These are phyloP conservation scores for Vitis amurensis DNA, from an alignment of 164 flowering plant species.

Conservation along the genomic window DNA sequence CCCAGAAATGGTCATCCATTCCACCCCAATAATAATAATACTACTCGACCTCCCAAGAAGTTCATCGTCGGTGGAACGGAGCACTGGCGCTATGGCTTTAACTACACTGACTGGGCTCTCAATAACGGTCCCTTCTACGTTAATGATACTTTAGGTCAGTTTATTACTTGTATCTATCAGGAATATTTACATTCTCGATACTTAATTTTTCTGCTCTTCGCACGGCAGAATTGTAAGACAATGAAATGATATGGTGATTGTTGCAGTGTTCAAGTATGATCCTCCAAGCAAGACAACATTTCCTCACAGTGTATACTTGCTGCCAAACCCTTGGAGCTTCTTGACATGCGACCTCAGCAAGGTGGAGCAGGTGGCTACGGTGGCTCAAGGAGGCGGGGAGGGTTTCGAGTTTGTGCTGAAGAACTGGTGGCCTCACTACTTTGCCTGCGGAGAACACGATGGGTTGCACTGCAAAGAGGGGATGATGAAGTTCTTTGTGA, in stretches of 20 bases:
- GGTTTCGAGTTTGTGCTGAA: conserved; percentile 37
- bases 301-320: conserved; percentile 41
- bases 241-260: neutral
- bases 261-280: conserved; percentile 41
- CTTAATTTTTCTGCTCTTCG: too few relatives aligned
- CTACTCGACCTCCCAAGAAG: conserved; percentile 9
- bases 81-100: conserved; percentile 36
- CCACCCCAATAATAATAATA: conserved; percentile 2
- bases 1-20: too few relatives aligned
- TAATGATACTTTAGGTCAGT: conserved; percentile 35
- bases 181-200: too few relatives aligned
- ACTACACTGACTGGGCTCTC: conserved; percentile 38
- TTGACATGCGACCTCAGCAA: conserved; percentile 26
- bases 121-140: conserved; percentile 33
- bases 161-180: too few relatives aligned
- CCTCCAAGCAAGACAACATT: conserved; percentile 25
- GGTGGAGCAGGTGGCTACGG: conserved; percentile 30
- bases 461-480: conserved; percentile 39
- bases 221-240: too few relatives aligned
- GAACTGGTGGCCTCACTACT: conserved; percentile 30
- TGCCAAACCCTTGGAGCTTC: conserved; percentile 30
- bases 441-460: conserved; percentile 33
- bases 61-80: conserved; percentile 36
- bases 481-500: conserved; percentile 35
- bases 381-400: conserved; percentile 26